phyloP scores from a whole-genome alignment of 2,329 filamentous ascomycete species.

The Fusarium agapanthi region DNA sequence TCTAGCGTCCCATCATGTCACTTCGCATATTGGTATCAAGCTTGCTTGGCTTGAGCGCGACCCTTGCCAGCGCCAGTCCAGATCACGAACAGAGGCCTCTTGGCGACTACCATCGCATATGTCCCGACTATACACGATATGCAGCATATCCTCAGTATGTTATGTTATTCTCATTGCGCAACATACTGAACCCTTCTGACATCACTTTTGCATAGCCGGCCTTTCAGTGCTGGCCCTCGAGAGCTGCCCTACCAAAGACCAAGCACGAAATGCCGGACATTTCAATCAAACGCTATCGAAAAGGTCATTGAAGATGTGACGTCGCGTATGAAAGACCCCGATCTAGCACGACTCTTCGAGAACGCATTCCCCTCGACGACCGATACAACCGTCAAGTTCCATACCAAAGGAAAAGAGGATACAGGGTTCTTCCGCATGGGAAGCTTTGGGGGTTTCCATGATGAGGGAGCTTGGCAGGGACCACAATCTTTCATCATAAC shows the following conservation, averaged over 20 bases:
- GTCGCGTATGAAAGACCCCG: constrained; percentile 80
- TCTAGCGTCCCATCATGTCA: constrained; percentile 34
- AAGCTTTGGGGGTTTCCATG: constrained; percentile 44
- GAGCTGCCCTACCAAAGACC: constrained; percentile 88
- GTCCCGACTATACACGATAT: constrained; percentile 54
- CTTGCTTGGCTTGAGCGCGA: constrained; percentile 40
- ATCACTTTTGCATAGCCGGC: constrained; percentile 64
- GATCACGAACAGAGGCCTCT: constrained; percentile 40
- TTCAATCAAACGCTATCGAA: constrained; percentile 86
- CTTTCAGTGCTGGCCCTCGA: constrained; percentile 81
- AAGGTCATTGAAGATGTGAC: constrained; percentile 86
- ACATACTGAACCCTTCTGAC: neutral
- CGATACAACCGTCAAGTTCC: constrained; percentile 90
- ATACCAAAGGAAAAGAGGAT: constrained; percentile 68
- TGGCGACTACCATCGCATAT: constrained; percentile 42
- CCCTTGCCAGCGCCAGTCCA: constrained; percentile 28
- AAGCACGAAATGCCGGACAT: constrained; percentile 82
- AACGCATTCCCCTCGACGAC: constrained; percentile 90
- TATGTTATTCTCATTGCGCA: neutral
- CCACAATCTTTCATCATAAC: constrained; percentile 94
- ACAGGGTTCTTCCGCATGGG: constrained; percentile 49
- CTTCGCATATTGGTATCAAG: constrained; percentile 39
- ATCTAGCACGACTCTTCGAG: constrained; percentile 91
- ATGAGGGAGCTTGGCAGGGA: constrained; percentile 78
- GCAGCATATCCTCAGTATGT: constrained; percentile 52